Conservation (phyloP, 306 rosid species). For the Ziziphus jujuba region DNA sequence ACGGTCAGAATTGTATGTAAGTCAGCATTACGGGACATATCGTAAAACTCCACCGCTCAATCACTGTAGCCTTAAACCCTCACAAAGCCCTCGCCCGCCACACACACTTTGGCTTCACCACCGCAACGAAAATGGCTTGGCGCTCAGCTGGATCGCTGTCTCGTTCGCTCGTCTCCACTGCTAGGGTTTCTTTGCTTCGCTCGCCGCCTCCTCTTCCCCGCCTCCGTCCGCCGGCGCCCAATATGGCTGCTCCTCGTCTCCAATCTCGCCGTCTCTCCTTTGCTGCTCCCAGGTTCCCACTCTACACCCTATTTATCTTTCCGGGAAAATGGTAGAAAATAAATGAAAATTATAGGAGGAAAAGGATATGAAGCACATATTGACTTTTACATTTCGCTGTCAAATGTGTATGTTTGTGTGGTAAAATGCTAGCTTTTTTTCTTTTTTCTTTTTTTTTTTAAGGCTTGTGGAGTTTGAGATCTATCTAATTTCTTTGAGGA, state of each 20-base stretch:
- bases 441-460: too few species aligned
- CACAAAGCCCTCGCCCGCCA: slow-evolving; percentile 45
- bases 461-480: too few species aligned
- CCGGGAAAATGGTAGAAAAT: too few species aligned
- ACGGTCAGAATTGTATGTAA: too few species aligned
- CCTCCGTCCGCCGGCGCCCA: slow-evolving; percentile 63
- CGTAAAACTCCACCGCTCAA: not conserved
- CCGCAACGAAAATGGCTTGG: slow-evolving; percentile 49
- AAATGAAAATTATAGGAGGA: too few species aligned
- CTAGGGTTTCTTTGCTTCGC: slow-evolving; percentile 66
- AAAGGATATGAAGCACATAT: too few species aligned
- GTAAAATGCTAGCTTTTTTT: too few species aligned
- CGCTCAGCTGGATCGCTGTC: slow-evolving; percentile 71
- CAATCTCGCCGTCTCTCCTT: slow-evolving; percentile 69
- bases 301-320: not conserved
- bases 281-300: slow-evolving; percentile 57
- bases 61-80: slow-evolving; percentile 46
- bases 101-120: not conserved
- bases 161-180: slow-evolving; percentile 66
- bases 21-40: not conserved
- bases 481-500: too few species aligned
- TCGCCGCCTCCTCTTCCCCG: slow-evolving; percentile 61
- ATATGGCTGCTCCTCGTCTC: slow-evolving; percentile 59
- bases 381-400: too few species aligned
- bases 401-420: too few species aligned